Base-by-base conservation (phyloP, 108 stramenopile genomes). In the Aurantiochytrium sp. region DNA sequence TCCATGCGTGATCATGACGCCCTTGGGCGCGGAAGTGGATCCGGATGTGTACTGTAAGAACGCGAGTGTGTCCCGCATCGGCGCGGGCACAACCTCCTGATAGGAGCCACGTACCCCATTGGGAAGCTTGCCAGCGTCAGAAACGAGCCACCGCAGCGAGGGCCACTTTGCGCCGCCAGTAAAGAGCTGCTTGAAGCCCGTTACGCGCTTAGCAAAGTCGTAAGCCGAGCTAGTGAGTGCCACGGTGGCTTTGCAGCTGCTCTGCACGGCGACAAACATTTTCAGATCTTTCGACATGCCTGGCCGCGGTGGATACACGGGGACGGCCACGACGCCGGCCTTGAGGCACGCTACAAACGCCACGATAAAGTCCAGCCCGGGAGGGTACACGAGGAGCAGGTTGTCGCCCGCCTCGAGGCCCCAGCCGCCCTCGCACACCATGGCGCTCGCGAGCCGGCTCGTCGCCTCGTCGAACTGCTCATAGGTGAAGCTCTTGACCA, bases 11-110 rank as follows among this genome's bases (percentile, higher is more conserved):
- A 93, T 90, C 93, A 94, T 95, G 12, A 99, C 98, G 51, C 98
- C 98, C 92, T 99, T 99, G 44, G 98, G 98, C 60, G 94, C 94
- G 59, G 94, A 94, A 12, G 99, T 99, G 44, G 96, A 97, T 44
- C 99, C 99, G 5, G 96, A 97, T 5, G 98, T 99, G 94, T 95
- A 99, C 91, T 99, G 99, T 29, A 99, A 90, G 92, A 99, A 99
- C 10, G 98, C 97, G 57, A 97, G 87, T 76, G 94, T 93, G 10
- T 89, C 23, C 10, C 4, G 64, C 14, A n/a, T 18, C 35, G 64
- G 64, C 2, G 64, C 64, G 10, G 64, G 64, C 35, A 64, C 23
- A 16, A 69, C 90, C 18, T 88, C 72, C 5, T 72, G 76, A 28
- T 91, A 89, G 19, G 21, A 51, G 29, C 59, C 6, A 90, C 73